Percentiles rank a stretch among this genome's conserved stretches.
These are phyloP conservation scores for Aspergillus candidus DNA, from an alignment of 2,329 filamentous ascomycete genomes.

Conservation along the genomic window DNA sequence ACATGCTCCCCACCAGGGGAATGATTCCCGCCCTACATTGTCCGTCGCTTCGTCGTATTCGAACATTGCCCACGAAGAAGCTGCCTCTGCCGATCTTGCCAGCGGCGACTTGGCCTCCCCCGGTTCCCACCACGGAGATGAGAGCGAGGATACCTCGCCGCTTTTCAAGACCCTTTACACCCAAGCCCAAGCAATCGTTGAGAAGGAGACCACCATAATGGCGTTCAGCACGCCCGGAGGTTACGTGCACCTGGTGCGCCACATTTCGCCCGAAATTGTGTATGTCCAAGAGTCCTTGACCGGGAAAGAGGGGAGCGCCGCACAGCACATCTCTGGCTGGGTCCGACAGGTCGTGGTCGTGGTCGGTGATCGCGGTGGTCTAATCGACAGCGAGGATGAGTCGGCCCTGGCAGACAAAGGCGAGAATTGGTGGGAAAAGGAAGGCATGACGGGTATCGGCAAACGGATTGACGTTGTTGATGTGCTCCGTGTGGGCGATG, in stretches of 20 bases:
- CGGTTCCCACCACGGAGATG: constrained; percentile 43
- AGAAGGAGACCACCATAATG: constrained; percentile 79
- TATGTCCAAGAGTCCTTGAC: constrained; percentile 83
- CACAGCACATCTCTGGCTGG: constrained; percentile 62
- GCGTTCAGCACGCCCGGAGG: constrained; percentile 81
- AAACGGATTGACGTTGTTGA: constrained; percentile 87
- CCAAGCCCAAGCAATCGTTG: constrained; percentile 71
- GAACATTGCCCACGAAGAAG: constrained; percentile 72
- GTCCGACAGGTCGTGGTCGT: constrained; percentile 56
- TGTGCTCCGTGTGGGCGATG: constrained; percentile 71
- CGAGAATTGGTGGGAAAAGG: constrained; percentile 56
- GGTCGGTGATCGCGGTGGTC: constrained; percentile 60
- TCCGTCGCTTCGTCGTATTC: constrained; percentile 77
- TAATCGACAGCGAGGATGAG: constrained; percentile 71
- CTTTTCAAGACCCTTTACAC: constrained; percentile 74
- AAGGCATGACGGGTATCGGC: constrained; percentile 76
- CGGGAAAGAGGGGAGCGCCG: constrained; percentile 65
- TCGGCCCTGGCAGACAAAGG: constrained; percentile 32
- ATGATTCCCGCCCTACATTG: constrained; percentile 51
- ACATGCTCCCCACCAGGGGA: constrained; percentile 42
- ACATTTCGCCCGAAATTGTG: constrained; percentile 76
- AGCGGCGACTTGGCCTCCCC: constrained; percentile 15
- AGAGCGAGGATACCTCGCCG: constrained; percentile 46
- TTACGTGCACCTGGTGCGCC: constrained; percentile 78
- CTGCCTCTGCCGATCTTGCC: constrained; percentile 26